These are phyloP conservation scores for Puccinia hordei DNA, from an alignment of 1,284 basidiomycete species.

Conservation along the genomic window DNA sequence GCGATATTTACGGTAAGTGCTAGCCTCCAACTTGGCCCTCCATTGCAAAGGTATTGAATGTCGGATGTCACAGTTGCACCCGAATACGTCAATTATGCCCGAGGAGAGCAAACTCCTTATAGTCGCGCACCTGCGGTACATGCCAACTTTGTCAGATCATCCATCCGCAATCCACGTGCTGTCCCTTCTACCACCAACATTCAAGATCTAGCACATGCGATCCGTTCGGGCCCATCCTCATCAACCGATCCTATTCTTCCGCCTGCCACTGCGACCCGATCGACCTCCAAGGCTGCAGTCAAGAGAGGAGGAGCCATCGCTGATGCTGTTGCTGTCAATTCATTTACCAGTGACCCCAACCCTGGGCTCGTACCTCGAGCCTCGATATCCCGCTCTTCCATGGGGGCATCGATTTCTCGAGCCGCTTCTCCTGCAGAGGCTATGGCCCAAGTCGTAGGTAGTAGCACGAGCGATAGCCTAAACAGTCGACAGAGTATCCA, in stretches of 20 bases:
- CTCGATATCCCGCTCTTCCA: constrained; percentile 29
- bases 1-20: constrained; percentile 43
- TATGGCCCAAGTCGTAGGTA: constrained; percentile 48
- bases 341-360: constrained; percentile 23
- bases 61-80: constrained; percentile 30
- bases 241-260: constrained; percentile 32
- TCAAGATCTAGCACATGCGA: constrained; percentile 48
- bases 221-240: constrained; percentile 46
- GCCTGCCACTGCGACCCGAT: constrained; percentile 3
- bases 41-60: neutral
- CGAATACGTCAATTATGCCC: constrained; percentile 47
- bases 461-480: constrained; percentile 8
- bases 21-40: neutral
- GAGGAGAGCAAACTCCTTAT: constrained; percentile 46
- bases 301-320: constrained; percentile 48
- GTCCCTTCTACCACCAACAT: constrained; percentile 46
- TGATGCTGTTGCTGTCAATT: constrained; percentile 45
- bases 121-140: constrained; percentile 21
- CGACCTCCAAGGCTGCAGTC: constrained; percentile 40
- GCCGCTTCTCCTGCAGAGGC: constrained; percentile 50
- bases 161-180: constrained; percentile 43
- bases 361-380: constrained; percentile 36
- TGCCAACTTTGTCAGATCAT: constrained; percentile 48
- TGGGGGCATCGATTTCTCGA: constrained; percentile 45
- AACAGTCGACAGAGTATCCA: constrained; percentile 26